Evolutionary conservation across 352 stramenopile genomes (phyloP), one percentile per base, ranked within the genome.

Genomic region (Phytophthora hibernalis): DNA sequence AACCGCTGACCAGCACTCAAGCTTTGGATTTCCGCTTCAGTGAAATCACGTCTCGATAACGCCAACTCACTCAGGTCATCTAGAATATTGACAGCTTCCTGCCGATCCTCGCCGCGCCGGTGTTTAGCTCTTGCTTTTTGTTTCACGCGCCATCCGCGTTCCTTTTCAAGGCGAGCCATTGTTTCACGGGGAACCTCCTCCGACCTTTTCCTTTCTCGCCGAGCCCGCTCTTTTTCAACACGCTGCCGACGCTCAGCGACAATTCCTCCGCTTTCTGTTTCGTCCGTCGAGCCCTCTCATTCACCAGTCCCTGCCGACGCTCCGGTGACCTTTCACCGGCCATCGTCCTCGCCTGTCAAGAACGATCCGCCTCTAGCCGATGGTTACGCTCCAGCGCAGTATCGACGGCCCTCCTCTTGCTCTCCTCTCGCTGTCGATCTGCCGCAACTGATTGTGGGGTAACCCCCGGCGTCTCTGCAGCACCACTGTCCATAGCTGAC

Each of bases 1-100:
- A 54, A 54, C 13, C 40, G n/a, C 40, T 48, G 40, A 24, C 40
- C 40, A 48, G 16, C n/a, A 26, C 40, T 48, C 40, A 48, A 28
- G 21, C 16, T 28, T 26, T 26, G 40, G 18, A 48, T 48, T 28
- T 48, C 40, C 21, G 16, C 40, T 28, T 48, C 40, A 24, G 40
- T 28, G 18, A 48, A 26, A 1, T 11, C n/a, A 48, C 1, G n/a
- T 28, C 40, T 28, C 16, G 16, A 15, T 26, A 48, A 15, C 18
- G 11, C 40, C 40, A n/a, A 16, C n/a, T 48, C 40, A 48, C n/a
- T 26, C 40, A 48, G 40, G 3, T 48, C n/a, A 6, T 3, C 13
- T 48, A 48, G 11, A 16, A 48, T 48, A 48, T 28, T 28, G 40
- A 5, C 40, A 28, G n/a, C 18, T 48, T 28, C 12, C 35, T 42